Evolutionary conservation across 2,329 filamentous ascomycete species (phyloP), one percentile per base, ranked within the genome.

Genomic region (Aspergillus ibericus): DNA sequence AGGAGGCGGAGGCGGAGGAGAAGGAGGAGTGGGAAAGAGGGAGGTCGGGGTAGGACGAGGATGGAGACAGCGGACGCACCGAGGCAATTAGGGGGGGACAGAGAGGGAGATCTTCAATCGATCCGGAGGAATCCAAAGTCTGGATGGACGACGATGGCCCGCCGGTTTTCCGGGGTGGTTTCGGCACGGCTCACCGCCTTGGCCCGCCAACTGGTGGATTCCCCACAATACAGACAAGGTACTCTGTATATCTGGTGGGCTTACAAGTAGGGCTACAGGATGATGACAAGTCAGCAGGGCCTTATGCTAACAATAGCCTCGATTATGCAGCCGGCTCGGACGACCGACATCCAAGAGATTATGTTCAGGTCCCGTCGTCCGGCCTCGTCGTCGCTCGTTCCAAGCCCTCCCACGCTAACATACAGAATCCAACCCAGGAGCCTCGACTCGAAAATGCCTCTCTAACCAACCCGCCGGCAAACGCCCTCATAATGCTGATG

Each of bases 371-470:
- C 67, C 48, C 52, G 57, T 61, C 46, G 59, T 53, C 60, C 47
- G 58, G 61, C 55, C 16, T 62, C 53, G 34, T 62, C 62, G 53
- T 67, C 59, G 59, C 59, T 63, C 58, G 38, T 48, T n/a, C 53
- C 56, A 66, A 63, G 55, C 61, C 61, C 65, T 65, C 61, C 67
- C 60, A 68, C 66, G 70, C 67, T 75, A 74, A 73, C 73, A 69
- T 75, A 75, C 72, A 75, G 67, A 48, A 48, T 27, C 25, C 22
- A 69, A 72, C 63, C 68, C 56, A 67, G 55, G 56, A 52, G 44
- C 61, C 57, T 62, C 66, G 62, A 68, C 62, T 60, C 61, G 58
- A 49, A 56, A 64, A 70, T 63, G 60, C 61, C 58, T 46, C 51
- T 63, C 59, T 69, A 67, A 63, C 66, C 66, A 70, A 68, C 58